Percentiles rank a stretch among this genome's conserved stretches.
These are phyloP conservation scores for Paraurostyla sp. DNA, from an alignment of 73 alveolate genomes.

Conservation along the genomic window DNA sequence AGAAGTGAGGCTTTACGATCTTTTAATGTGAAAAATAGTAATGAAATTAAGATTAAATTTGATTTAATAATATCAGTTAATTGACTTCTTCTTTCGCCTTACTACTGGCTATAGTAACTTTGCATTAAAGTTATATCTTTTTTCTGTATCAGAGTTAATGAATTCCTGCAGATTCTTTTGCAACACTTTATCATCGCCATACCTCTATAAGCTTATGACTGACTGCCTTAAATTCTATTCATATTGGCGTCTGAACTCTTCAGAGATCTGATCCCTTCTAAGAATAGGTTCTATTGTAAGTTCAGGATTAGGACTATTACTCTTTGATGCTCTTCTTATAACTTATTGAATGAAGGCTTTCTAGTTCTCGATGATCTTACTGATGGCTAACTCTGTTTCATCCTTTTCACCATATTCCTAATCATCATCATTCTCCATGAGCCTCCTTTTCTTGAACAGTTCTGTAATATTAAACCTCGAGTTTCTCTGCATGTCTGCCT, in stretches of 20 bases:
- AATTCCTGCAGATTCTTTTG: neutral
- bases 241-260: neutral
- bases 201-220: neutral
- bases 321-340: neutral
- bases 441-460: neutral
- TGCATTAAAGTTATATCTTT: too few relatives aligned
- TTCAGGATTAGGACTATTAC: neutral
- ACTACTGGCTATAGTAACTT: neutral
- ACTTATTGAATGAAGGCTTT: neutral
- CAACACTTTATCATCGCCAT: constrained; percentile 29
- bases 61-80: neutral
- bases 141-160: neutral
- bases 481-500: too few relatives aligned
- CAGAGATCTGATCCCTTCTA: constrained; percentile 3
- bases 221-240: neutral
- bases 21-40: neutral
- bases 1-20: constrained; percentile 38
- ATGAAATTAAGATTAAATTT: neutral
- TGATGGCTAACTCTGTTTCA: neutral
- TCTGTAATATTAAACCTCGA: neutral
- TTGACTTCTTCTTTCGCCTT: neutral
- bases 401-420: neutral
- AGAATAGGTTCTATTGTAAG: neutral
- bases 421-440: neutral
- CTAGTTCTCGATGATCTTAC: neutral